Evolutionary conservation across 225 moss, liverwort and hornwort species (phyloP), one percentile per base, ranked within the genome.

Genomic region (Sphagnum tenellum): DNA sequence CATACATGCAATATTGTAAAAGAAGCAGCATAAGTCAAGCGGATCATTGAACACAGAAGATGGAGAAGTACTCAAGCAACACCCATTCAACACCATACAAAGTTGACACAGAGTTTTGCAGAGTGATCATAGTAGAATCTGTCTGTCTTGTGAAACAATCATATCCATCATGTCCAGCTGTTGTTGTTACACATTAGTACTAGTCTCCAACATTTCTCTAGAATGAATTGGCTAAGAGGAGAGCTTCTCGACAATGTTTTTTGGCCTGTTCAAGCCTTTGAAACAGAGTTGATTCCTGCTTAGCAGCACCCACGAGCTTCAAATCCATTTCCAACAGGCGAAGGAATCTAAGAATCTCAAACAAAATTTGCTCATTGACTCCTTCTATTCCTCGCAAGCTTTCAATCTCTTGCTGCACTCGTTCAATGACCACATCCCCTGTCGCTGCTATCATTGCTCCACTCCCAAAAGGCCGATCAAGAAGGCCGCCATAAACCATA

Each of bases 241-340:
- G 70, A 12, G 81, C 75, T 67, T 92, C 81, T 76, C 62, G 76
- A 53, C 86, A 89, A 62, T 90, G 95, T 13, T 70, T 72, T 67
- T 81, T 77, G 44, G 95, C 79, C 8, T 69, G 67, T 12, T 76
- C 80, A 8, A 96, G 77, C 63, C 95, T 81, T 64, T 84, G 88
- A 66, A 78, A 55, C 69, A 92, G 61, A 3, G 95, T 96, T 67
- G 76, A 72, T 10, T 88, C 86, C 63, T 87, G 89, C 58, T 85
- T 82, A 47, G 89, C 74, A 48, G 92, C 92, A 53, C 79, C 69
- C 50, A 96, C 70, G 49, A 91, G 81, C 71, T 88, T 83, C 71
- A 96, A 62, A 69, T 96, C 92, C 86, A 90, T 88, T 52, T 83
- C 82, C 69, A 96, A 70, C 51, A 96, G 72, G 49, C 81, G 82